Conservation (phyloP, 371 early-diverging fungal species). For the Mucor irregularis region DNA sequence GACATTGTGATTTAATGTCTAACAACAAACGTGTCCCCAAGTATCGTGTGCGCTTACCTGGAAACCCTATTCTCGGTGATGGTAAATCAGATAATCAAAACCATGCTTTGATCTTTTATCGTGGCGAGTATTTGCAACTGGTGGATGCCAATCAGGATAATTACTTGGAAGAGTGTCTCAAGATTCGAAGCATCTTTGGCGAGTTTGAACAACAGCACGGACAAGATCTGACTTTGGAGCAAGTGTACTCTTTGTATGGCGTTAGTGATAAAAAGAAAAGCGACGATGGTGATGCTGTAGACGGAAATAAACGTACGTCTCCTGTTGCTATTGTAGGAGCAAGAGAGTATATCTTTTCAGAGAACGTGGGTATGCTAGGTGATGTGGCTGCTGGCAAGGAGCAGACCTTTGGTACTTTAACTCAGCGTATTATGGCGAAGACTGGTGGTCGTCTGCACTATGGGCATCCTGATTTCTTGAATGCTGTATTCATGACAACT, state of each 20-base stretch:
- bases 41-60: conserved; percentile 82
- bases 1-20: conserved; percentile 64
- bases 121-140: conserved; percentile 87
- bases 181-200: conserved; percentile 85
- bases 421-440: conserved; percentile 86
- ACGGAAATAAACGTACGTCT: conserved; percentile 12
- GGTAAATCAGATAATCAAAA: conserved; percentile 94
- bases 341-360: conserved; percentile 90
- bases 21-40: conserved; percentile 72
- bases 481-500: conserved; percentile 87
- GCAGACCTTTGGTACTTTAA: conserved; percentile 86
- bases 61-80: conserved; percentile 89
- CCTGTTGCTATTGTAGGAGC: conserved; percentile 93
- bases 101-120: conserved; percentile 81
- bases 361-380: conserved; percentile 85
- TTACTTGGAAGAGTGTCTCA: conserved; percentile 87
- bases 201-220: conserved; percentile 78
- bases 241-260: conserved; percentile 27
- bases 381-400: conserved; percentile 93
- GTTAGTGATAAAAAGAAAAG: not conserved
- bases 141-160: conserved; percentile 95
- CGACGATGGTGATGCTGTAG: not conserved
- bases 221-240: conserved; percentile 37
- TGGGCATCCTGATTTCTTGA: conserved; percentile 92
- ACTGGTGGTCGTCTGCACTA: conserved; percentile 87